phyloP scores from a whole-genome alignment of 2,329 filamentous ascomycete genomes.

The Gaeumannomyces sp. region DNA sequence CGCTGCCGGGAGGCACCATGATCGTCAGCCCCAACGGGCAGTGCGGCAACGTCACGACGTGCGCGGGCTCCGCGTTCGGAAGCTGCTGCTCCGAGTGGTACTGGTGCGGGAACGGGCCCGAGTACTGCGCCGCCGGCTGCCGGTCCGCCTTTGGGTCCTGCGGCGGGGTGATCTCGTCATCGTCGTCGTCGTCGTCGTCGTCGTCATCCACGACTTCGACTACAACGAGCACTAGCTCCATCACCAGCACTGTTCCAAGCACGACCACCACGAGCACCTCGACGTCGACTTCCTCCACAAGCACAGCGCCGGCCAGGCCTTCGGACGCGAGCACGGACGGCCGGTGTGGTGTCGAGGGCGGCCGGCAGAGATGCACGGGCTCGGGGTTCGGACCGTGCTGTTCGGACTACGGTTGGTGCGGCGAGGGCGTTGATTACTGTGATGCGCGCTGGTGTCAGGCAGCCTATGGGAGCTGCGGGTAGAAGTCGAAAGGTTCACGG shows the following conservation, averaged over 20 bases:
- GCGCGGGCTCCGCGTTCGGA: conserved; percentile 14
- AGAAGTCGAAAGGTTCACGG: background rate
- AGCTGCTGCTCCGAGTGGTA: conserved; percentile 16
- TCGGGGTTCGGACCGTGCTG: conserved; percentile 7
- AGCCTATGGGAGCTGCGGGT: background rate
- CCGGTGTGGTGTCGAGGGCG: conserved; percentile 3
- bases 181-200: background rate
- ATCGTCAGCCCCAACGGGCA: conserved; percentile 13
- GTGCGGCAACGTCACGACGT: conserved; percentile 16
- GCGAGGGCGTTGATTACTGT: conserved; percentile 1
- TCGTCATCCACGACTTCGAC: background rate
- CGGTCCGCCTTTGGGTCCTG: conserved; percentile 13
- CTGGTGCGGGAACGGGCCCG: conserved; percentile 14
- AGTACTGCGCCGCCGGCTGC: conserved; percentile 15
- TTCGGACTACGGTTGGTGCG: conserved; percentile 10
- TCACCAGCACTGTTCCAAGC: background rate
- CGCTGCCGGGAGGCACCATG: conserved; percentile 13
- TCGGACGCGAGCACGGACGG: conserved; percentile 5
- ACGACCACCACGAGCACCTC: background rate
- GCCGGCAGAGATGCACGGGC: conserved; percentile 9
- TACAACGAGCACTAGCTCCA: background rate
- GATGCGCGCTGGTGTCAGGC: conserved; percentile 5
- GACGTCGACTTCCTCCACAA: background rate
- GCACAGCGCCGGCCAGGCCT: background rate
- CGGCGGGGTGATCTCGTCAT: conserved; percentile 1